These are phyloP conservation scores for Astrephomene gubernaculifera DNA, from an alignment of 139 green algal species.

Conservation along the genomic window DNA sequence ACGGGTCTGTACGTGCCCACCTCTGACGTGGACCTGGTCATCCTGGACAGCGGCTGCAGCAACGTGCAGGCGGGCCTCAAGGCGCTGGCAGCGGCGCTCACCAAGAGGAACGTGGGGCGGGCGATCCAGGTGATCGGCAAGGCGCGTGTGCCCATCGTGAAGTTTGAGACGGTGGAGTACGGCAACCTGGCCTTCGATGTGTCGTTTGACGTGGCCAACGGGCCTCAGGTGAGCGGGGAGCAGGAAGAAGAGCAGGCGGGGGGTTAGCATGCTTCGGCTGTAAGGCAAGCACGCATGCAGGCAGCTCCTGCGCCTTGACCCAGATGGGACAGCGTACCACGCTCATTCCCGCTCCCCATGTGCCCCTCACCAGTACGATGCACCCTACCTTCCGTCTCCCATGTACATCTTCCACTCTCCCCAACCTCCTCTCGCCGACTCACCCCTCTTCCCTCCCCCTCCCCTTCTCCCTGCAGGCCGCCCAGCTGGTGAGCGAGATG, in stretches of 20 bases:
- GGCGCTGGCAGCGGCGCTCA: constrained; percentile 77
- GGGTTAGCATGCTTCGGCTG: too few species aligned
- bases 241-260: too few species aligned
- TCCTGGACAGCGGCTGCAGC: constrained; percentile 66
- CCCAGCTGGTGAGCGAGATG: constrained; percentile 68
- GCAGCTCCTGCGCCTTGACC: neutral
- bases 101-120: constrained; percentile 68
- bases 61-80: constrained; percentile 75
- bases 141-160: constrained; percentile 96
- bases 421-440: constrained; percentile 28
- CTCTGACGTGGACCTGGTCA: constrained; percentile 93
- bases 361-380: neutral
- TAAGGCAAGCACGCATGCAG: too few species aligned
- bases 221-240: constrained; percentile 61
- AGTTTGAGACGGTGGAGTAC: constrained; percentile 83
- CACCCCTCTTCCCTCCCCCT: neutral
- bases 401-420: neutral
- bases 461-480: constrained; percentile 37
- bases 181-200: constrained; percentile 91
- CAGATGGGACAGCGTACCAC: neutral
- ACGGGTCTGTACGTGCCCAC: constrained; percentile 94
- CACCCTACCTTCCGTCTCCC: neutral
- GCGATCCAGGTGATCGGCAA: constrained; percentile 87
- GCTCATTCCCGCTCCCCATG: neutral
- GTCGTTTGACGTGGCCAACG: constrained; percentile 92